A percentile compares a stretch with the other conserved stretches of the same genome.
These are phyloP conservation scores for Dalbergia oliveri DNA, from an alignment of 306 rosid species.

Conservation along the genomic window DNA sequence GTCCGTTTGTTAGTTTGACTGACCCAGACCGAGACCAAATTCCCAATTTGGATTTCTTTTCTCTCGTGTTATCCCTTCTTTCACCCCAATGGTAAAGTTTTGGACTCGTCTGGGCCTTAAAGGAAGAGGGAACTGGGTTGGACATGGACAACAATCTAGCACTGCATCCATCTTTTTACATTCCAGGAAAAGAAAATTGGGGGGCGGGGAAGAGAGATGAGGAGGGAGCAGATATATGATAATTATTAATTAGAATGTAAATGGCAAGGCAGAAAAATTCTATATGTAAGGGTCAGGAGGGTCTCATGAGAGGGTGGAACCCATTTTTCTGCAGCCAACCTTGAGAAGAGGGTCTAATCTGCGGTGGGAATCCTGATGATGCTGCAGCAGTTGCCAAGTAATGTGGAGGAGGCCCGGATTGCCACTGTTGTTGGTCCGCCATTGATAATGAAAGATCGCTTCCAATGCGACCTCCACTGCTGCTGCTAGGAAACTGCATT, in stretches of 20 bases:
- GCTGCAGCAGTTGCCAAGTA: conserved; percentile 90
- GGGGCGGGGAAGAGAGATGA: background rate
- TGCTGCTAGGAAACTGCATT: conserved; percentile 75
- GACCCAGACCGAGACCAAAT: conserved; percentile 50
- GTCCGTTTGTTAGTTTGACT: conserved; percentile 68
- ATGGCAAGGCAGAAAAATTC: conserved; percentile 50
- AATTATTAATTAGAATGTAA: conserved; percentile 24
- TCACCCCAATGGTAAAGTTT: conserved; percentile 41
- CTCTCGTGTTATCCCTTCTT: conserved; percentile 2
- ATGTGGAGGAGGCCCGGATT: conserved; percentile 61
- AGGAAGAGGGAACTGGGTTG: background rate
- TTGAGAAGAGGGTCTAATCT: conserved; percentile 64
- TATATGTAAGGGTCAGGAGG: conserved; percentile 47
- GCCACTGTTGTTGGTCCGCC: conserved; percentile 66
- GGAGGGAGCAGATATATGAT: background rate
- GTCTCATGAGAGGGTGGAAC: conserved; percentile 71
- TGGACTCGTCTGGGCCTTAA: conserved; percentile 6
- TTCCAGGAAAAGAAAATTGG: conserved; percentile 30
- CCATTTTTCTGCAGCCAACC: conserved; percentile 79
- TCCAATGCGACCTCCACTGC: conserved; percentile 71
- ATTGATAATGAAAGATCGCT: conserved; percentile 69
- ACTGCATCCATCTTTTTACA: conserved; percentile 39
- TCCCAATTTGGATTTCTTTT: conserved; percentile 42
- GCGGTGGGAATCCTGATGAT: conserved; percentile 99
- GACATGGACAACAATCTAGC: conserved; percentile 34